phyloP scores from a whole-genome alignment of 2,329 filamentous ascomycete genomes.

The Claviceps maximensis region DNA sequence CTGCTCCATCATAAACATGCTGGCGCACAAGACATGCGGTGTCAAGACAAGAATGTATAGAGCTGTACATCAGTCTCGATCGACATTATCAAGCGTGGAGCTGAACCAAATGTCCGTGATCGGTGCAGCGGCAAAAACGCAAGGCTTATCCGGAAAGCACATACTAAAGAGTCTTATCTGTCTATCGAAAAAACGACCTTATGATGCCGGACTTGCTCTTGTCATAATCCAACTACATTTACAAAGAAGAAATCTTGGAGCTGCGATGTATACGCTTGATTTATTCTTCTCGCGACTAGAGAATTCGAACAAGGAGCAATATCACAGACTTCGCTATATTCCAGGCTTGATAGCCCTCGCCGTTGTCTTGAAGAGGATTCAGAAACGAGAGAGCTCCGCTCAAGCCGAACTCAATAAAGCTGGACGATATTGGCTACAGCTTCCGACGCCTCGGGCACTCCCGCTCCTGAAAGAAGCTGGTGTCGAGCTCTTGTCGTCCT shows the following conservation, averaged over 20 bases:
- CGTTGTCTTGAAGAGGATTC: conserved; percentile 63
- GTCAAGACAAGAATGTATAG: conserved; percentile 36
- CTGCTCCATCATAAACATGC: conserved; percentile 48
- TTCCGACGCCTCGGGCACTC: conserved; percentile 30
- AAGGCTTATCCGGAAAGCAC: conserved; percentile 48
- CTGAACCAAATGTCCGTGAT: conserved; percentile 33
- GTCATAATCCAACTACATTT: conserved; percentile 75
- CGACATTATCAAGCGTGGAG: conserved; percentile 19
- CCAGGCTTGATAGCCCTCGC: conserved; percentile 73
- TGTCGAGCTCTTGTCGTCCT: conserved; percentile 67
- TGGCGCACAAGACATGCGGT: conserved; percentile 54
- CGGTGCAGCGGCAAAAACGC: conserved; percentile 60
- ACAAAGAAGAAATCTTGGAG: conserved; percentile 53
- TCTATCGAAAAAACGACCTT: conserved; percentile 59
- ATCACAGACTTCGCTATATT: conserved; percentile 61
- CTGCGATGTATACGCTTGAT: conserved; percentile 65
- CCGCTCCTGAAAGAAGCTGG: conserved; percentile 71
- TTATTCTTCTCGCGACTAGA: conserved; percentile 62
- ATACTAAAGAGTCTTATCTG: conserved; percentile 57
- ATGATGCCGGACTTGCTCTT: conserved; percentile 67
- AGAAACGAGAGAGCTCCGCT: conserved; percentile 60
- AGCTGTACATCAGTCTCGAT: conserved; percentile 18
- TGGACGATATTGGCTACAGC: conserved; percentile 65
- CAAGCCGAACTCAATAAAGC: conserved; percentile 66
- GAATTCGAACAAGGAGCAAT: conserved; percentile 37